These are phyloP conservation scores for Podaxis rugospora DNA, from an alignment of 768 basidiomycete genomes.

Conservation along the genomic window DNA sequence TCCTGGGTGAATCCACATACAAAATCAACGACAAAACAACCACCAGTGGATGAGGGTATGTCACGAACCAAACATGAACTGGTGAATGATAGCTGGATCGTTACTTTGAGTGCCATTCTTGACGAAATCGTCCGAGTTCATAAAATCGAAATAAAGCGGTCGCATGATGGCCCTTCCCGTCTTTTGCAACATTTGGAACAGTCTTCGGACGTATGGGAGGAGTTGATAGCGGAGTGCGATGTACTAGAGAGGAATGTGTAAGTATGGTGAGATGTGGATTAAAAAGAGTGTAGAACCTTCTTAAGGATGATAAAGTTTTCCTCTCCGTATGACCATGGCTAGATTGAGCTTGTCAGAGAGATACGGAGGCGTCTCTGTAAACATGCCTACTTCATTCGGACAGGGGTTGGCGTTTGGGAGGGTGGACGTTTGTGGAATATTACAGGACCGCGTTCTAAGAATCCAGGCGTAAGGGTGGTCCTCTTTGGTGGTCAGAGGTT, in stretches of 20 bases:
- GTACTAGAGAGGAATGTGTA: conserved; percentile 20
- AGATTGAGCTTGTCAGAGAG: background rate
- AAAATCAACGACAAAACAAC: background rate
- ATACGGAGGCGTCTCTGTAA: background rate
- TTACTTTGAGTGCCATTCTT: conserved; percentile 22
- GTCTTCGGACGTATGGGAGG: conserved; percentile 25
- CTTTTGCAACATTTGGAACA: conserved; percentile 27
- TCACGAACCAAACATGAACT: conserved; percentile 30
- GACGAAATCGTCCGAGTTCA: conserved; percentile 22
- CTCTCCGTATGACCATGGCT: conserved; percentile 34
- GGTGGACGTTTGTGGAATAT: conserved; percentile 16
- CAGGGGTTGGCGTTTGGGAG: conserved; percentile 28
- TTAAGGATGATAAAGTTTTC: conserved; percentile 31
- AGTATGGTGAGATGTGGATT: background rate
- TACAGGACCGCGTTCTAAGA: conserved; percentile 24
- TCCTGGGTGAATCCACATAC: conserved; percentile 15
- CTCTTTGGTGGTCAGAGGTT: background rate
- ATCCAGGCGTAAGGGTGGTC: background rate
- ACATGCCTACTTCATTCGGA: conserved; percentile 26
- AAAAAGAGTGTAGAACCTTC: conserved; percentile 16
- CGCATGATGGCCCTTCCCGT: conserved; percentile 28
- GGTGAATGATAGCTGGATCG: conserved; percentile 24
- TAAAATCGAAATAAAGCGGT: conserved; percentile 30
- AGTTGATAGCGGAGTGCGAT: conserved; percentile 33
- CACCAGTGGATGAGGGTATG: background rate